Conservation (phyloP, 352 stramenopile species). For the Phytophthora gonapodyides region DNA sequence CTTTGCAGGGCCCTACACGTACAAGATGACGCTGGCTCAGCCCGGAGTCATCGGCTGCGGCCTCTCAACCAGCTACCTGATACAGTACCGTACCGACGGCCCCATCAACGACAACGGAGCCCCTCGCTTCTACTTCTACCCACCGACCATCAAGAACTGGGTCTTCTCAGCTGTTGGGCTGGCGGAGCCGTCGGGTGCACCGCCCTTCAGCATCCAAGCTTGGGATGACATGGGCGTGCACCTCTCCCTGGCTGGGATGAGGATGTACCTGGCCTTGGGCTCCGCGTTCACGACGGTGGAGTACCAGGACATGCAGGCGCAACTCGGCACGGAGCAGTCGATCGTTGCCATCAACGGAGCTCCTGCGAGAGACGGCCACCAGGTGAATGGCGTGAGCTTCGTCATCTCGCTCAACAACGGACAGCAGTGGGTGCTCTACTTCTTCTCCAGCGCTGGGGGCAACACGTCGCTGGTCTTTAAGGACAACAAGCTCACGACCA, state of each 20-base stretch:
- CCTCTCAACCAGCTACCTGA: conserved; percentile 69
- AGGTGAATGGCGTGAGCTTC: conserved; percentile 50
- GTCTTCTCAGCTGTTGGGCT: conserved; percentile 70
- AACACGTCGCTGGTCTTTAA: conserved; percentile 42
- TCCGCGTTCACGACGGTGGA: conserved; percentile 78
- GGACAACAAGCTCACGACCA: conserved; percentile 59
- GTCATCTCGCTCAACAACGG: conserved; percentile 77
- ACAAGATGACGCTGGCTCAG: conserved; percentile 50
- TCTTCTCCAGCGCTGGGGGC: conserved; percentile 41
- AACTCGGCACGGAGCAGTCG: conserved; percentile 64
- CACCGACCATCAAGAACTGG: conserved; percentile 74
- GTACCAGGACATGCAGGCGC: conserved; percentile 69
- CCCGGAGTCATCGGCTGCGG: conserved; percentile 46
- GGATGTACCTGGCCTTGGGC: conserved; percentile 70
- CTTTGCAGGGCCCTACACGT: conserved; percentile 74
- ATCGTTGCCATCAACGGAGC: conserved; percentile 65
- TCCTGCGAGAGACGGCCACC: conserved; percentile 36
- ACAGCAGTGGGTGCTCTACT: conserved; percentile 75
- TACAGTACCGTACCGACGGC: conserved; percentile 71
- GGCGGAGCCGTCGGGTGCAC: conserved; percentile 7
- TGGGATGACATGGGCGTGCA: conserved; percentile 83
- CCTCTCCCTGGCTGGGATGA: conserved; percentile 47
- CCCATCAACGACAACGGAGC: conserved; percentile 79
- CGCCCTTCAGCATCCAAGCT: conserved; percentile 50
- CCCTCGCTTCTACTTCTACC: conserved; percentile 87